phyloP scores from a whole-genome alignment of 805 yeast species.

The Priceomyces medius region DNA sequence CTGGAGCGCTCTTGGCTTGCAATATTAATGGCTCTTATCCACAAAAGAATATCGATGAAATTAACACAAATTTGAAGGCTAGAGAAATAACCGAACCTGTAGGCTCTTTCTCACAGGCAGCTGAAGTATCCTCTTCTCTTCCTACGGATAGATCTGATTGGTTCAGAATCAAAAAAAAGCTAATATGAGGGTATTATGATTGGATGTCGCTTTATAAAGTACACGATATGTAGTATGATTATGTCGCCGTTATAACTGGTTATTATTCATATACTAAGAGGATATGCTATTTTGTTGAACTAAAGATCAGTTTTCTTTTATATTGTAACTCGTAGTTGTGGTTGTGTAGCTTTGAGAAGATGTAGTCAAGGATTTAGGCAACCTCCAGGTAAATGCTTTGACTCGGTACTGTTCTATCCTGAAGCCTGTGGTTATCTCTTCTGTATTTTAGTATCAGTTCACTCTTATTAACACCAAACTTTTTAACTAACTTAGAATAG shows the following conservation, averaged over 20 bases:
- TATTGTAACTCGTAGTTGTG: no score
- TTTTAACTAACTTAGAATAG: conserved; percentile 63
- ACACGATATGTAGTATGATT: no score
- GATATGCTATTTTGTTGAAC: no score
- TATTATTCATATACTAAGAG: no score
- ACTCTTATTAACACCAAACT: conserved; percentile 47
- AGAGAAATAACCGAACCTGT: not conserved
- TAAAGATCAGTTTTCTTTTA: no score
- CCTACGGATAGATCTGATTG: conserved; percentile 24
- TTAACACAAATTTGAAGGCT: not conserved
- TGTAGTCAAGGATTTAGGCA: no score
- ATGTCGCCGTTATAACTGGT: no score
- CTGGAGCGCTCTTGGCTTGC: conserved; percentile 1
- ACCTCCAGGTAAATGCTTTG: not conserved
- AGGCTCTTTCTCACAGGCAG: not conserved
- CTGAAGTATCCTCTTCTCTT: conserved; percentile 19
- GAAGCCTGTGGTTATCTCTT: conserved; percentile 5
- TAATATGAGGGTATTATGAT: no score
- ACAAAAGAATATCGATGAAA: conserved; percentile 7
- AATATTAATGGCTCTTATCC: not conserved
- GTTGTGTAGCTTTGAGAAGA: no score
- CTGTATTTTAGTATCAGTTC: conserved; percentile 29
- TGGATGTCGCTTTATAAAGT: no score
- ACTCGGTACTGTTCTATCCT: conserved; percentile 11
- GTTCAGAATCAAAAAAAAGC: conserved; percentile 23